Conservation (phyloP, 768 basidiomycete genomes). For the Fibroporia radiculosa region DNA sequence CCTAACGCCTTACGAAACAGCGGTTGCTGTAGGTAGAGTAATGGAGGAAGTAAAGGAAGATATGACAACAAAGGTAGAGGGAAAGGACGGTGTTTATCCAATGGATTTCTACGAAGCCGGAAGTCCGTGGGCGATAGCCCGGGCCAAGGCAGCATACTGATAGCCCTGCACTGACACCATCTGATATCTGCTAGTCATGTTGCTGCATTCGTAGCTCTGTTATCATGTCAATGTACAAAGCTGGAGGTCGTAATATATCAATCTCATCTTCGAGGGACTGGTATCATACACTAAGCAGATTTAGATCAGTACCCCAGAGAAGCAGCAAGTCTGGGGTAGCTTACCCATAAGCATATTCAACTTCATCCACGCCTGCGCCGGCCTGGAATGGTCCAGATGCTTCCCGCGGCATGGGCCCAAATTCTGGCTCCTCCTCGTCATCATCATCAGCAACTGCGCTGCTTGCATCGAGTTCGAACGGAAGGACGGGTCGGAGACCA, state of each 20-base stretch:
- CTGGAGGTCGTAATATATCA: too few relatives aligned
- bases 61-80: constrained; percentile 17
- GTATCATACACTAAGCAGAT: too few relatives aligned
- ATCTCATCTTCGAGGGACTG: too few relatives aligned
- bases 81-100: constrained; percentile 54
- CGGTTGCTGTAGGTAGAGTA: constrained; percentile 69
- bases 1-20: constrained; percentile 88
- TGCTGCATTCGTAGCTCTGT: too few relatives aligned
- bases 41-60: constrained; percentile 29
- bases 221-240: too few relatives aligned
- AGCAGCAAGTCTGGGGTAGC: too few relatives aligned
- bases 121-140: constrained; percentile 67
- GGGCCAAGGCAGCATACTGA: constrained; percentile 44
- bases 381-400: constrained; percentile 65
- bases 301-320: too few relatives aligned
- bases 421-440: constrained; percentile 63
- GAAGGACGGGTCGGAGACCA: constrained; percentile 67
- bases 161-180: too few relatives aligned
- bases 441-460: constrained; percentile 61
- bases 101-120: constrained; percentile 96
- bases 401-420: constrained; percentile 73
- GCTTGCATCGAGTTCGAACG: constrained; percentile 69
- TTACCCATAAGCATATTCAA: constrained; percentile 83
- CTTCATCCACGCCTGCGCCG: constrained; percentile 82
- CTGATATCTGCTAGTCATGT: too few relatives aligned